These are phyloP conservation scores for Comarum palustre DNA, from an alignment of 306 rosid species.

Conservation along the genomic window DNA sequence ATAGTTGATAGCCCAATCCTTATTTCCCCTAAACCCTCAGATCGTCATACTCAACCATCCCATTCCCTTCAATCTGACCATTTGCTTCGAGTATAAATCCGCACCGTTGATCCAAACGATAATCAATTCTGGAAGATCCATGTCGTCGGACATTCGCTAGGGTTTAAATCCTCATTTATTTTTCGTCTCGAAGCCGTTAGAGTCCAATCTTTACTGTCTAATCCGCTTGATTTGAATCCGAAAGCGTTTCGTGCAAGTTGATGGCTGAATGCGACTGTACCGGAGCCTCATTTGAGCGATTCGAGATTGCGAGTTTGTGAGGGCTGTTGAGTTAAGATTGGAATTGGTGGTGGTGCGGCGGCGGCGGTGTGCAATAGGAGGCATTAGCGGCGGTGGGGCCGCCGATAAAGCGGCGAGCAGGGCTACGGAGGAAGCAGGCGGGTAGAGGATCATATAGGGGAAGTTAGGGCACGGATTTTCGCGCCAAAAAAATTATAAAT, in stretches of 20 bases:
- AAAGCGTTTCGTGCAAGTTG: neutral
- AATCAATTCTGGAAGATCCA: conserved; percentile 34
- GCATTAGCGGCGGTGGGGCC: conserved; percentile 79
- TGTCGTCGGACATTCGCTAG: conserved; percentile 91
- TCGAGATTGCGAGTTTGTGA: conserved; percentile 24
- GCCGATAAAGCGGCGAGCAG: conserved; percentile 99
- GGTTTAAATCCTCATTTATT: conserved; percentile 3
- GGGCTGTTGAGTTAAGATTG: conserved; percentile 23
- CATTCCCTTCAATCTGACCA: conserved; percentile 13
- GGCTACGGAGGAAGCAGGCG: conserved; percentile 95
- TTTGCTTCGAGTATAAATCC: neutral
- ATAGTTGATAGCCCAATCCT: neutral
- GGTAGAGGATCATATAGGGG: conserved; percentile 99
- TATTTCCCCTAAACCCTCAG: conserved; percentile 11
- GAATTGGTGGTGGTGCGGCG: conserved; percentile 23
- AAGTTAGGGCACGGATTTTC: conserved; percentile 51
- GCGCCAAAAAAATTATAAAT: conserved; percentile 22
- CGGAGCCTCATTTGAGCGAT: conserved; percentile 5
- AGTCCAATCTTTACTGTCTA: neutral
- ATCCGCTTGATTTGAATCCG: neutral
- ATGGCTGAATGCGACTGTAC: conserved; percentile 39
- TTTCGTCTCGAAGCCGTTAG: neutral
- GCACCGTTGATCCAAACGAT: neutral
- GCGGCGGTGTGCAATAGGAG: conserved; percentile 47
- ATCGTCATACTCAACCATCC: conserved; percentile 6